Percentiles rank a stretch among this genome's conserved stretches.
Conservation (phyloP, 352 stramenopile species). For the Pythium diclinum region DNA sequence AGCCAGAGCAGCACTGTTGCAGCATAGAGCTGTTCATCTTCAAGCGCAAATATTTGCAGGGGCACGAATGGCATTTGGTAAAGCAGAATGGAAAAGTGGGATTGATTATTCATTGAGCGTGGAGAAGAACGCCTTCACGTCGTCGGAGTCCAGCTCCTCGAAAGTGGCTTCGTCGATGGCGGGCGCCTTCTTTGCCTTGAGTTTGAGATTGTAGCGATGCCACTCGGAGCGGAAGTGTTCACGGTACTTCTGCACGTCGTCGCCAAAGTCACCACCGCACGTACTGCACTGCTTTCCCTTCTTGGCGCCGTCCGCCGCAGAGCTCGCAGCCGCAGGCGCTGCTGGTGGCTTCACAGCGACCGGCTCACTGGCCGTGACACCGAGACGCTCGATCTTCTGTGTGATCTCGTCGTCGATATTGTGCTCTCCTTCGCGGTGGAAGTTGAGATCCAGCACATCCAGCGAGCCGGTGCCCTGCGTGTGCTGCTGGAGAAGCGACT, state of each 20-base stretch:
- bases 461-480: constrained; percentile 51
- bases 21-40: neutral
- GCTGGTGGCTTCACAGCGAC: constrained; percentile 5
- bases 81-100: constrained; percentile 1
- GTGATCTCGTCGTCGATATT: constrained; percentile 91
- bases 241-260: constrained; percentile 81
- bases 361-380: constrained; percentile 30
- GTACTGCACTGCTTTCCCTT: constrained; percentile 86
- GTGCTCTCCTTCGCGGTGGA: constrained; percentile 88
- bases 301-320: constrained; percentile 28
- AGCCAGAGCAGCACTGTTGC: constrained; percentile 16
- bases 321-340: constrained; percentile 4
- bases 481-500: constrained; percentile 66
- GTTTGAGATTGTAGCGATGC: constrained; percentile 97
- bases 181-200: constrained; percentile 89
- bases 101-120: constrained; percentile 53
- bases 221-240: constrained; percentile 95
- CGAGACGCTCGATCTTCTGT: constrained; percentile 77
- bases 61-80: neutral
- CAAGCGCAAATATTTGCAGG: no score
- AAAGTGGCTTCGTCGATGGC: constrained; percentile 75
- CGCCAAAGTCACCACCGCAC: constrained; percentile 90
- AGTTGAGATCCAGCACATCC: constrained; percentile 93
- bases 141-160: constrained; percentile 42
- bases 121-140: constrained; percentile 65